phyloP scores from a whole-genome alignment of 768 basidiomycete species.

The Dendrothele bispora region DNA sequence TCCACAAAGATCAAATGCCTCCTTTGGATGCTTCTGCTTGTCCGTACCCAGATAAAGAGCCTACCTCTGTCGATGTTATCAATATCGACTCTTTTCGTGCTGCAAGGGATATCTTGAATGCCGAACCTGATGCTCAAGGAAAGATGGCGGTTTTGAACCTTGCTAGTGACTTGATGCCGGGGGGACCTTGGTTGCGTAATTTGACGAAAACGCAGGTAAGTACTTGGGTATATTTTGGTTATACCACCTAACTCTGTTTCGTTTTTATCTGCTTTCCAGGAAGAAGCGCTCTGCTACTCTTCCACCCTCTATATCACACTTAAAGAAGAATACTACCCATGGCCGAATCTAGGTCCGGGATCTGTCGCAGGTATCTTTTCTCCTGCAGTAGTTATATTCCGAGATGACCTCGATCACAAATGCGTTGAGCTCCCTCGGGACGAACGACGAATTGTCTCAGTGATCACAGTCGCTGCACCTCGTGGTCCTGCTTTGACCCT shows the following conservation, averaged over 20 bases:
- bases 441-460: constrained; percentile 37
- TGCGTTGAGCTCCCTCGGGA: constrained; percentile 32
- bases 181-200: constrained; percentile 30
- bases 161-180: constrained; percentile 33
- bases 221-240: neutral
- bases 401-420: constrained; percentile 42
- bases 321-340: constrained; percentile 41
- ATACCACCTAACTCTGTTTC: neutral
- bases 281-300: constrained; percentile 49
- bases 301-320: constrained; percentile 45
- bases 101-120: constrained; percentile 31
- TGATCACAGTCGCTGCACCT: constrained; percentile 48
- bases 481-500: constrained; percentile 27
- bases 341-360: constrained; percentile 43
- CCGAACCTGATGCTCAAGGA: constrained; percentile 20
- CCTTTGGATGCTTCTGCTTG: constrained; percentile 15
- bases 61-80: constrained; percentile 23
- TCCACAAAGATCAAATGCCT: constrained; percentile 26
- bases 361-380: constrained; percentile 42
- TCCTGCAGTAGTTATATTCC: constrained; percentile 47
- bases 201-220: constrained; percentile 32
- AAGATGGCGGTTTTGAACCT: constrained; percentile 39
- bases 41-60: constrained; percentile 12
- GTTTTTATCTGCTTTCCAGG: too few species aligned
- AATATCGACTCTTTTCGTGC: constrained; percentile 38